Conservation (phyloP, 2,329 filamentous ascomycete genomes). For the Aspergillus japonicus region DNA sequence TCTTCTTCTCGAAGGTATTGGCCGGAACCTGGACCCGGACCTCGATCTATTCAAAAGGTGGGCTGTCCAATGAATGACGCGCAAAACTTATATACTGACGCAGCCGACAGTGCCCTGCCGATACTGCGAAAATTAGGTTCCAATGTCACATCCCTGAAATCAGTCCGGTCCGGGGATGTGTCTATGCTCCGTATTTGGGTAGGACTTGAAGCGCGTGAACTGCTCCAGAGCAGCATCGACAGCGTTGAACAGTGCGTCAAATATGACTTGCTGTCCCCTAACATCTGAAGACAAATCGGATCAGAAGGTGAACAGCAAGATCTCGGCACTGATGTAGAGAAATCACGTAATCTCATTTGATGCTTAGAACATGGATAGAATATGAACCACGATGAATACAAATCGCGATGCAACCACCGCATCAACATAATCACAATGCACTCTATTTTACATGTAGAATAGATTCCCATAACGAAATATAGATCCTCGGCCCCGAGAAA, state of each 20-base stretch:
- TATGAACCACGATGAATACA: background rate
- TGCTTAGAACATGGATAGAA: too few species aligned
- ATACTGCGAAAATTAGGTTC: constrained; percentile 86
- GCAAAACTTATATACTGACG: background rate
- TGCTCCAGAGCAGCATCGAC: constrained; percentile 86
- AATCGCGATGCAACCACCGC: background rate
- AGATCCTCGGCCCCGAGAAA: background rate
- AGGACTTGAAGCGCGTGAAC: constrained; percentile 81
- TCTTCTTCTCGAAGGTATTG: constrained; percentile 88
- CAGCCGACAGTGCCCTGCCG: constrained; percentile 68
- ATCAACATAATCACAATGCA: background rate
- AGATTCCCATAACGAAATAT: background rate
- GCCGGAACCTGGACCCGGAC: constrained; percentile 78
- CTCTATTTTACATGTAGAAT: background rate
- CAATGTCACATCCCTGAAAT: constrained; percentile 51
- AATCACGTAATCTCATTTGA: background rate
- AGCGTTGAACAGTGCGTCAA: constrained; percentile 88
- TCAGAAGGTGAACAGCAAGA: background rate
- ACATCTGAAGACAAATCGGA: constrained; percentile 58
- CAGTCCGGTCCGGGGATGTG: constrained; percentile 70
- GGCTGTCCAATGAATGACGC: background rate
- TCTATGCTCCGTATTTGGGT: constrained; percentile 90
- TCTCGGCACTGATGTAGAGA: background rate
- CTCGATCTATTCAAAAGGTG: constrained; percentile 79
- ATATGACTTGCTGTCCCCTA: constrained; percentile 83